Conservation (phyloP, 768 basidiomycete species). For the Mycena galericulata region DNA sequence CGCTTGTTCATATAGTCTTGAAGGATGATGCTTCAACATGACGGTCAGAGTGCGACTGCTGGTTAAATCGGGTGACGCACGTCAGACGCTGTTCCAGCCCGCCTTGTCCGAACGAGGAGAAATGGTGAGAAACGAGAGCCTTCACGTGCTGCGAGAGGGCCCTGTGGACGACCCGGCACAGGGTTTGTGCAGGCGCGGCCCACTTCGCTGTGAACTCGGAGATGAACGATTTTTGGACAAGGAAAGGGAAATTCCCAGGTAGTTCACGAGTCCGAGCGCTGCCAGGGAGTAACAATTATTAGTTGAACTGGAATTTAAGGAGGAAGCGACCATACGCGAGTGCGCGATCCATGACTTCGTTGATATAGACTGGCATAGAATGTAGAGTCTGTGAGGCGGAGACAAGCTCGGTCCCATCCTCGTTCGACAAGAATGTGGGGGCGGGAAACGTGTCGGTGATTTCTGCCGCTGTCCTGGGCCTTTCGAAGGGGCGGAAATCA, state of each 20-base stretch:
- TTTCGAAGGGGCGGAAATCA: conserved; percentile 63
- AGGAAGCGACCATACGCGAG: neutral
- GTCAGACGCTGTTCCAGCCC: conserved; percentile 60
- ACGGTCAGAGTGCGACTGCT: no score
- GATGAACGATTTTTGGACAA: conserved; percentile 68
- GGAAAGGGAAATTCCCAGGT: conserved; percentile 74
- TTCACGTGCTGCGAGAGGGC: conserved; percentile 55
- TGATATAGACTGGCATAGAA: conserved; percentile 6
- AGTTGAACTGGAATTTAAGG: neutral
- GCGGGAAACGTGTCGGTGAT: neutral
- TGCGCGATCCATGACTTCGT: conserved; percentile 13
- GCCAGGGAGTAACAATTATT: neutral
- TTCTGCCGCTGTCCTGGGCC: neutral
- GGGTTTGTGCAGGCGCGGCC: conserved; percentile 56
- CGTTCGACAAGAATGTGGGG: conserved; percentile 7
- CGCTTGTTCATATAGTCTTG: conserved; percentile 62
- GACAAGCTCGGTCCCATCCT: conserved; percentile 4
- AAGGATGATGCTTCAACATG: conserved; percentile 57
- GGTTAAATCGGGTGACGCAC: no score
- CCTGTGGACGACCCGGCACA: conserved; percentile 53
- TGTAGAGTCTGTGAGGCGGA: no score
- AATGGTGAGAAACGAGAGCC: conserved; percentile 60
- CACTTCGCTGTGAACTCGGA: conserved; percentile 57
- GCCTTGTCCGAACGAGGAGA: conserved; percentile 64
- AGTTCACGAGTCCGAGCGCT: conserved; percentile 81